These are phyloP conservation scores for Monascus ruber DNA, from an alignment of 2,329 filamentous ascomycete species.

Conservation along the genomic window DNA sequence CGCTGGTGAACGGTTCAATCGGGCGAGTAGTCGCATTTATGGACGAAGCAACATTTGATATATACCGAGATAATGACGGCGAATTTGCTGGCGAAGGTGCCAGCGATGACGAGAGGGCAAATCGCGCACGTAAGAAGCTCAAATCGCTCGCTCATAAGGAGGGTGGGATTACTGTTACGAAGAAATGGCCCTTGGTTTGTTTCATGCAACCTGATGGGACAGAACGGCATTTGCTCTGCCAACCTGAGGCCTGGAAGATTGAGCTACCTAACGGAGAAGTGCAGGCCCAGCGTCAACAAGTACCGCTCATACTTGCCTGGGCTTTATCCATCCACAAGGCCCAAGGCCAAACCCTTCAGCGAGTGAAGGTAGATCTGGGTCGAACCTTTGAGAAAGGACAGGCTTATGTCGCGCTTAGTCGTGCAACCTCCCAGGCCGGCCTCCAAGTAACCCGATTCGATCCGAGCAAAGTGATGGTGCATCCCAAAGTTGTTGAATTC, in stretches of 20 bases:
- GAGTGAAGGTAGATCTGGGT: constrained; percentile 87
- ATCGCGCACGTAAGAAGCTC: constrained; percentile 44
- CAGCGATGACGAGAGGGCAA: constrained; percentile 32
- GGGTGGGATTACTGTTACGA: constrained; percentile 37
- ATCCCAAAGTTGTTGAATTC: constrained; percentile 73
- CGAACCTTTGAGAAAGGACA: constrained; percentile 95
- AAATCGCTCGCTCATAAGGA: constrained; percentile 40
- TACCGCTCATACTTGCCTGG: constrained; percentile 91
- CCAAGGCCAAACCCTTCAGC: constrained; percentile 84
- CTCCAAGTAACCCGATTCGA: constrained; percentile 84
- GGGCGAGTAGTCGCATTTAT: constrained; percentile 78
- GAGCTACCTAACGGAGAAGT: constrained; percentile 93
- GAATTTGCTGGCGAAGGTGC: constrained; percentile 40
- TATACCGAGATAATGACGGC: constrained; percentile 48
- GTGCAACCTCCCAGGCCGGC: constrained; percentile 77
- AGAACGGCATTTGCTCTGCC: constrained; percentile 64
- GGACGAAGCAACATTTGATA: constrained; percentile 51
- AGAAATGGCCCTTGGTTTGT: constrained; percentile 69
- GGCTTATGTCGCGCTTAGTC: constrained; percentile 90
- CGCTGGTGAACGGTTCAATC: constrained; percentile 84
- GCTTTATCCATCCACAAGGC: constrained; percentile 96
- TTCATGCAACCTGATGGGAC: constrained; percentile 73
- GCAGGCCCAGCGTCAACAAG: constrained; percentile 70
- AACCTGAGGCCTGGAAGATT: constrained; percentile 88
- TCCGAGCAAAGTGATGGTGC: constrained; percentile 84